Percentiles rank a stretch among this genome's conserved stretches.
These are phyloP conservation scores for Solanum raphanifolium DNA, from an alignment of 257 asterid species.

Conservation along the genomic window DNA sequence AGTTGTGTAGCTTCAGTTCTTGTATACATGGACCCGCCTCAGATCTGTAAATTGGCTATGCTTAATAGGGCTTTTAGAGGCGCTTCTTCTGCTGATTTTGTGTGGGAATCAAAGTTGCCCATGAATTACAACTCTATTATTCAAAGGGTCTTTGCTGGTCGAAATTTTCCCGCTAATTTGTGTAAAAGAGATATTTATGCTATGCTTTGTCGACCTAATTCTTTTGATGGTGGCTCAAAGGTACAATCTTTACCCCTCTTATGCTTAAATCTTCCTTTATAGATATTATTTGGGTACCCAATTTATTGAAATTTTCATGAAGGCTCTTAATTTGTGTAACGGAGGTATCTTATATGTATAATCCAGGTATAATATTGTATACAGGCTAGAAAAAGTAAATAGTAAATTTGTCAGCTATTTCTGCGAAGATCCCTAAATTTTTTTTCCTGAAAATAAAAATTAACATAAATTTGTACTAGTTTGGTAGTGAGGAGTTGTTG, in stretches of 20 bases:
- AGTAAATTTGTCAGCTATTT: neutral
- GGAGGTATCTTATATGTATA: neutral
- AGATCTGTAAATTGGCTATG: slow-evolving; percentile 66
- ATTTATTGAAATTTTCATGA: neutral
- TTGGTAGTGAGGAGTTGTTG: neutral
- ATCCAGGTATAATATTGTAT: neutral
- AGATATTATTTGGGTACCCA: neutral
- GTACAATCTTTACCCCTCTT: slow-evolving; percentile 8
- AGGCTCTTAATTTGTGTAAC: neutral
- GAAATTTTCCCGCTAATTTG: slow-evolving; percentile 10
- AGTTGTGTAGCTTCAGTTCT: slow-evolving; percentile 70
- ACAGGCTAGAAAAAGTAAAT: neutral
- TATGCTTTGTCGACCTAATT: slow-evolving; percentile 39
- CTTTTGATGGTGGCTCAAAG: slow-evolving; percentile 55
- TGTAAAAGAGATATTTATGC: slow-evolving; percentile 52
- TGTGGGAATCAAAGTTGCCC: slow-evolving; percentile 79
- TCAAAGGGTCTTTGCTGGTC: slow-evolving; percentile 34
- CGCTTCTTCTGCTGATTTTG: slow-evolving; percentile 82
- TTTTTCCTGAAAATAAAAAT: neutral
- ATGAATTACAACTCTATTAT: slow-evolving; percentile 48
- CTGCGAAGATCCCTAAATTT: neutral
- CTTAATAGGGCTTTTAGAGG: slow-evolving; percentile 61
- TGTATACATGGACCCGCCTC: slow-evolving; percentile 60
- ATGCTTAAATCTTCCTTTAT: neutral
- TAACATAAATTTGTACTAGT: neutral